Evolutionary conservation across 306 rosid genomes (phyloP), one percentile per base, ranked within the genome.

Genomic region (Notholithocarpus densiflorus): DNA sequence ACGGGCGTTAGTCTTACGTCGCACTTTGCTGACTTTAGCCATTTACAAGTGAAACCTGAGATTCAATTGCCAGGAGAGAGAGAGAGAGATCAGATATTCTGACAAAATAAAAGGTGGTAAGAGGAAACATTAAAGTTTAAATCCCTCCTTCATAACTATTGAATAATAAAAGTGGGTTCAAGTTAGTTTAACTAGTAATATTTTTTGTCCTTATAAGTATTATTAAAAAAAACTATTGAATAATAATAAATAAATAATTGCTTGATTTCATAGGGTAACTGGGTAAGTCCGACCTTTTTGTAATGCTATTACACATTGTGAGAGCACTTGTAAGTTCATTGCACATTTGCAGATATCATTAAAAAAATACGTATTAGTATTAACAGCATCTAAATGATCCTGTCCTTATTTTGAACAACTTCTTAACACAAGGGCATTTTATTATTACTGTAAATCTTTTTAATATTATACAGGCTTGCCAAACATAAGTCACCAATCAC

Each of bases 1-100:
- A 60, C 37, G 87, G 61, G 78, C 60, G 10, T 18, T 79, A 77
- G 86, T 60, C 86, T 84, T 86, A 73, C 78, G 31, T 75, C 23
- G 83, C 77, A 54, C 32, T 85, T 86, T 86, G 20, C 84, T 83
- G 61, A 74, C 76, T 81, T 86, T 86, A 43, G 88, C 88, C 91
- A 88, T 88, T 80, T 84, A 76, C 72, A 64, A 82, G 32, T 18
- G 24, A 34, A 71, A 72, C 82, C 87, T 83, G 83, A 71, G 81
- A 48, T 57, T 60, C 74, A 64, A 62, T 55, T n/a, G 43, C 62
- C 61, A 24, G 37, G 51, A 57, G 80, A 18, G 24, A 18, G 29
- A 18, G 29, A 73, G 7, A 34, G 68, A 56, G 20, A 53, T 81
- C 79, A 74, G 68, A 82, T 51, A 65, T 48, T 52, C 60, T 27